Percentiles rank a stretch among this genome's conserved stretches.
Evolutionary conservation across 164 flowering plant species (phyloP).

Genomic region (Macadamia tetraphylla): DNA sequence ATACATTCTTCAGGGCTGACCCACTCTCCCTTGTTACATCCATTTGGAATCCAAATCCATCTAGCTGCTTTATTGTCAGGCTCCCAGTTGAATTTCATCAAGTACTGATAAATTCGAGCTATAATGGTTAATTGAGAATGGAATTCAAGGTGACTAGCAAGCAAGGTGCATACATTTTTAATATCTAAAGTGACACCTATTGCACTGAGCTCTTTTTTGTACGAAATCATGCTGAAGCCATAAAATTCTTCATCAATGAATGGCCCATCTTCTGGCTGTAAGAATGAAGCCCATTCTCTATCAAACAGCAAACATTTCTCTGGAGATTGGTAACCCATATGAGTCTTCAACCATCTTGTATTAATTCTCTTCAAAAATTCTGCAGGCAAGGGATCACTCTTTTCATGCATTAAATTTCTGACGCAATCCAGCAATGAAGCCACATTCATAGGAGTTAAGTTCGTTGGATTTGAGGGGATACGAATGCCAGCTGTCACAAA

Average conservation of each 20-base stretch:
- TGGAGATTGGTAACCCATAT: slow-evolving; percentile 45
- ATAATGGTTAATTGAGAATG: slow-evolving; percentile 32
- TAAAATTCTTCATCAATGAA: slow-evolving; percentile 60
- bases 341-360: slow-evolving; percentile 50
- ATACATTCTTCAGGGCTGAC: slow-evolving; percentile 42
- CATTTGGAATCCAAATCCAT: slow-evolving; percentile 54
- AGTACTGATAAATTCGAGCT: slow-evolving; percentile 38
- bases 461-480: slow-evolving; percentile 25
- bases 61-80: slow-evolving; percentile 21
- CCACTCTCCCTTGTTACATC: slow-evolving; percentile 40
- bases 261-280: slow-evolving; percentile 51
- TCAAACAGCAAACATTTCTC: slow-evolving; percentile 36
- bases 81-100: slow-evolving; percentile 32
- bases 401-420: slow-evolving; percentile 11
- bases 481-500: slow-evolving; percentile 27
- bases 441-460: slow-evolving; percentile 24
- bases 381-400: slow-evolving; percentile 12
- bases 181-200: slow-evolving; percentile 43
- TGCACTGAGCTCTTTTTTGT: slow-evolving; percentile 34
- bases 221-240: slow-evolving; percentile 33
- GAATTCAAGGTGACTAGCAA: slow-evolving; percentile 30
- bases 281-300: slow-evolving; percentile 21
- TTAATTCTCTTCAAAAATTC: slow-evolving; percentile 21
- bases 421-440: slow-evolving; percentile 44
- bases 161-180: slow-evolving; percentile 30